Base-by-base conservation (phyloP, 1,139 yeast genomes). In the Geotrichum restrictum region DNA sequence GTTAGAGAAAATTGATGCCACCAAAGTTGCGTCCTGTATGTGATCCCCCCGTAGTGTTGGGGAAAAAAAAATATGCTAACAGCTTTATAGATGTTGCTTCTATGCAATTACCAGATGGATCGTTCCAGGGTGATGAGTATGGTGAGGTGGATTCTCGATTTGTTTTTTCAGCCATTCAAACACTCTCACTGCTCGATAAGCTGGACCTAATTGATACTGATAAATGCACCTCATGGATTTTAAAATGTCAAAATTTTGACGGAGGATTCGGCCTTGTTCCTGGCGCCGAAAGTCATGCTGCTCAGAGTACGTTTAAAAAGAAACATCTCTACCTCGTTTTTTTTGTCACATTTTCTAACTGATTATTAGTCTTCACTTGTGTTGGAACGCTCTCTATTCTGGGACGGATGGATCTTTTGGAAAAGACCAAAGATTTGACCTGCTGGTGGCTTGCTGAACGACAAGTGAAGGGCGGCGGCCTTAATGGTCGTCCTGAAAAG, bases 221-320 rank as follows among this genome's bases (percentile, higher is more conserved):
- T 7, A 81, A 81, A 1, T 88, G 96, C 0, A 82, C 80, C 1
- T 73, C 72, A 0, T 93, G 82, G 70, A 79, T 91, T 10, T 62
- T 78, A 56, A 64, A 66, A 42, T 94, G 98, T 68, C 83, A 79
- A 58, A 94, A 94, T 67, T 93, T 88, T 64, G 98, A 93, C 66
- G 99, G 98, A 3, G 96, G 96, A 0, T 93, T 87, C 73, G 98
- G 98, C 0, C 74, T 88, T 70, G 81, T 82, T 8, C 98, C 98
- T 0, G 97, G 96, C 0, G 91, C 96, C 0, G 99, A 93, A 66
- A 82, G 94, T 48, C 99, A 93, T 69, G 84, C 96, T 0, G 97
- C 97, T 0, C 96, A 88, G 70, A 65, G 63, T 59, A 52, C 27
- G 59, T 51, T 22, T 19, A n/a, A n/a, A n/a, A n/a, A n/a, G n/a